phyloP scores from a whole-genome alignment of 257 asterid genomes.

The Penstemon newberryi region DNA sequence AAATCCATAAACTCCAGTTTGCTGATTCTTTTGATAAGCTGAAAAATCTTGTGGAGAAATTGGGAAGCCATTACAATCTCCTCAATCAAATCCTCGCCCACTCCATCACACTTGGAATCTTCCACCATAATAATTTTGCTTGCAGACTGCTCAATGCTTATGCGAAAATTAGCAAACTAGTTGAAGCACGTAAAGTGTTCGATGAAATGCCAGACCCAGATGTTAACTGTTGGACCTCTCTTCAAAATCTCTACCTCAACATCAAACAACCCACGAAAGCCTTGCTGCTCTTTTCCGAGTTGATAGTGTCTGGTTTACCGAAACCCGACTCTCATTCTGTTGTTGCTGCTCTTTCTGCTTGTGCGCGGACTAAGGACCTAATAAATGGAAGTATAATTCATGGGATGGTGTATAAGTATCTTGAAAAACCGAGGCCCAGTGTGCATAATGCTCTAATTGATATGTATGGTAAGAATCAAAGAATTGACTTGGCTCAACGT shows the following conservation, averaged over 20 bases:
- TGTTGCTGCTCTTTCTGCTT: constrained; percentile 70
- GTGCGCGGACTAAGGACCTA: constrained; percentile 52
- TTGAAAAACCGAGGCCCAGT: constrained; percentile 41
- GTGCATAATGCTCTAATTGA: constrained; percentile 68
- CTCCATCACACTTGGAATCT: constrained; percentile 41
- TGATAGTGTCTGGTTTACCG: constrained; percentile 32
- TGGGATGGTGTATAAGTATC: constrained; percentile 53
- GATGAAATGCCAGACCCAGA: constrained; percentile 53
- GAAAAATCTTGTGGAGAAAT: constrained; percentile 39
- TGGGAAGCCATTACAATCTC: constrained; percentile 34
- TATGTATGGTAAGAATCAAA: constrained; percentile 57
- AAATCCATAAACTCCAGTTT: constrained; percentile 24
- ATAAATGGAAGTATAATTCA: constrained; percentile 54
- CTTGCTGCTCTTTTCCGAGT: constrained; percentile 39
- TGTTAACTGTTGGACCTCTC: constrained; percentile 66
- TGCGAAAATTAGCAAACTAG: constrained; percentile 42
- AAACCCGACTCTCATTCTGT: constrained; percentile 65
- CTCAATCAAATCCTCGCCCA: constrained; percentile 57
- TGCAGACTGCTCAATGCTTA: constrained; percentile 51
- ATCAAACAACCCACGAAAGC: constrained; percentile 50
- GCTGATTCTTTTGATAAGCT: constrained; percentile 30
- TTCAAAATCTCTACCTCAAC: constrained; percentile 56
- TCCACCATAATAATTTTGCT: constrained; percentile 42
- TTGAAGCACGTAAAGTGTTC: constrained; percentile 48
- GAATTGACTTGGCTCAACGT: constrained; percentile 44